These are phyloP conservation scores for Paraurostyla sp. DNA, from an alignment of 73 alveolate species.

Conservation along the genomic window DNA sequence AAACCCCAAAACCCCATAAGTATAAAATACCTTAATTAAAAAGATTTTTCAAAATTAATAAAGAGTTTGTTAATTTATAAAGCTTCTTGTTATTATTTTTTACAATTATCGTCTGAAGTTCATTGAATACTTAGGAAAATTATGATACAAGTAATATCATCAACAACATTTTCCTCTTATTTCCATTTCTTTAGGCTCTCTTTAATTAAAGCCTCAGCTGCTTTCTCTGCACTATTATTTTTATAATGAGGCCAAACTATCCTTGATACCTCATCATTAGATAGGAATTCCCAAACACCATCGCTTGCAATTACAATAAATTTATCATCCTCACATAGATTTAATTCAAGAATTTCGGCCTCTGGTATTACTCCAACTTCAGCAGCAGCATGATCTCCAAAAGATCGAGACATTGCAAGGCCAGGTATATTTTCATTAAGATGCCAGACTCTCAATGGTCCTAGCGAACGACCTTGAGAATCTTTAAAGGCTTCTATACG, in stretches of 20 bases:
- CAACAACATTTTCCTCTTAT: slow-evolving; percentile 92
- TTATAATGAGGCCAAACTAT: slow-evolving; percentile 84
- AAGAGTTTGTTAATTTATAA: too few relatives aligned
- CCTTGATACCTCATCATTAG: slow-evolving; percentile 87
- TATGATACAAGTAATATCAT: slow-evolving; percentile 93
- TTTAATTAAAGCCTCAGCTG: slow-evolving; percentile 85
- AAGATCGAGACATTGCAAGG: slow-evolving; percentile 66
- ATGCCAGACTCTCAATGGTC: slow-evolving; percentile 69
- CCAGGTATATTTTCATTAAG: slow-evolving; percentile 59
- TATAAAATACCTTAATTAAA: too few relatives aligned
- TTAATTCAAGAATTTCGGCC: slow-evolving; percentile 70
- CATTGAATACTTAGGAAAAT: slow-evolving; percentile 69
- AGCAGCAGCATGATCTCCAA: slow-evolving; percentile 65
- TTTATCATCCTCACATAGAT: slow-evolving; percentile 71
- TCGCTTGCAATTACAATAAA: slow-evolving; percentile 85
- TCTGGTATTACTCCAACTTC: slow-evolving; percentile 59
- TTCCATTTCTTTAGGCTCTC: slow-evolving; percentile 89
- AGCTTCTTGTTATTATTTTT: too few relatives aligned
- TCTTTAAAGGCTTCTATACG: slow-evolving; percentile 91
- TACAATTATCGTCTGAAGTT: too few relatives aligned
- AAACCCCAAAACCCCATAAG: too few relatives aligned
- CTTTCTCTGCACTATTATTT: slow-evolving; percentile 87
- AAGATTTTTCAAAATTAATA: too few relatives aligned
- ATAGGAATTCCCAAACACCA: slow-evolving; percentile 91
- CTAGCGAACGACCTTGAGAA: slow-evolving; percentile 54